These are phyloP conservation scores for Gliomastix tumulicola DNA, from an alignment of 2,329 filamentous ascomycete species.

Conservation along the genomic window DNA sequence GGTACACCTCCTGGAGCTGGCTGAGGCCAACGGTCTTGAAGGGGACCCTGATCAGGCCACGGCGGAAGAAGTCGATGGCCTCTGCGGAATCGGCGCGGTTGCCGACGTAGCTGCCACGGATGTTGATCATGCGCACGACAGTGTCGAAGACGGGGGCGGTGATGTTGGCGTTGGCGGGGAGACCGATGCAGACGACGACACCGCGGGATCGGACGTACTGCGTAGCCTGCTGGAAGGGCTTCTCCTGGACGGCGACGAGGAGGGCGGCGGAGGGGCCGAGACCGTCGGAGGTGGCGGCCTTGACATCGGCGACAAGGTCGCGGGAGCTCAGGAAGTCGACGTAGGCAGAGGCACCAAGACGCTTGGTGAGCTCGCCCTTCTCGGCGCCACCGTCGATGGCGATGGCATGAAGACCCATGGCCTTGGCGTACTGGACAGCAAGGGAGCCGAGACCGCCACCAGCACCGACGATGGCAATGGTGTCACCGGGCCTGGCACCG, in stretches of 20 bases:
- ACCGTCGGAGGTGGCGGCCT: conserved; percentile 71
- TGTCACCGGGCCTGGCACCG: conserved; percentile 64
- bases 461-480: conserved; percentile 78
- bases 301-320: conserved; percentile 79
- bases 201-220: conserved; percentile 81
- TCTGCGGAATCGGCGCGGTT: conserved; percentile 84
- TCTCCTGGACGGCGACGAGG: conserved; percentile 79
- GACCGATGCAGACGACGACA: conserved; percentile 79
- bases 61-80: conserved; percentile 81
- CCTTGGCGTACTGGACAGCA: conserved; percentile 81
- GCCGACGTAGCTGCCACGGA: conserved; percentile 90
- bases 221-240: conserved; percentile 91
- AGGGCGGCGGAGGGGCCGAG: conserved; percentile 83
- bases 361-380: conserved; percentile 64
- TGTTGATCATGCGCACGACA: conserved; percentile 82
- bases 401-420: conserved; percentile 77
- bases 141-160: conserved; percentile 83
- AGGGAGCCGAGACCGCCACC: conserved; percentile 75
- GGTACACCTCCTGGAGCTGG: conserved; percentile 73
- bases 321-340: conserved; percentile 74
- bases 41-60: conserved; percentile 79
- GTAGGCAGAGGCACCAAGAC: conserved; percentile 65
- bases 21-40: conserved; percentile 80
- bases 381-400: conserved; percentile 80
- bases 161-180: conserved; percentile 74